Base-by-base conservation (phyloP, 2,329 filamentous ascomycete genomes). In the Sarocladium kiliense region DNA sequence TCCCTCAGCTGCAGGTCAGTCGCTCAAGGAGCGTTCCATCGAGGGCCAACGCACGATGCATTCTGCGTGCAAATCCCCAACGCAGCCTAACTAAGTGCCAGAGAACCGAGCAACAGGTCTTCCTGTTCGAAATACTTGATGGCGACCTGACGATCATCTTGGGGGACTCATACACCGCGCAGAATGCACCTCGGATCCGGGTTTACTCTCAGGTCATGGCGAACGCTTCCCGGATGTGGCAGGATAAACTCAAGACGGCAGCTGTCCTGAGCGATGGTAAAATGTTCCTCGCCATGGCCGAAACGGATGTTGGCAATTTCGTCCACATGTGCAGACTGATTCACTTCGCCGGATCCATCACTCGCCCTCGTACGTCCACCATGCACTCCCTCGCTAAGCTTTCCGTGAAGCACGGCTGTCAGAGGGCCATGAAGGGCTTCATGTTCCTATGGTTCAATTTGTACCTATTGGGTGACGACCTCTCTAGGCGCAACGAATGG, bases 191-290 rank as follows among this genome's bases (percentile, higher is more conserved):
- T 21, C 39, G 19, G 19, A 44, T 44, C 25, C 21, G 44, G 7
- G 44, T 47, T 23, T 47, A 18, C n/a, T 47, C 44, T 10, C 44
- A 47, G n/a, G 25, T 47, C 44, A 47, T 47, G 44, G 4, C 44
- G 9, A 47, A 47, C 16, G 44, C 44, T 3, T 47, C 25, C 7
- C 3, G 3, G 21, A n/a, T 27, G 3, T 47, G 23, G 23, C 5
- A 30, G 25, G 14, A 47, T 14, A 23, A 6, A 10, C 21, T 47
- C 9, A 30, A 47, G 25, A 44, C 18, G 7, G 39, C 39, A 7
- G 39, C 39, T 21, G 39, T 44, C 7, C 19, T 44, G 4, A 14
- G n/a, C 19, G 39, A 44, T 18, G 39, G 39, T 4, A 30, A 47
- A 23, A 47, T 47, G 44, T 47, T 47, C 14, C 23, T 47, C 25